phyloP scores from a whole-genome alignment of 129 eudicot genomes.

The Artemisia annua region DNA sequence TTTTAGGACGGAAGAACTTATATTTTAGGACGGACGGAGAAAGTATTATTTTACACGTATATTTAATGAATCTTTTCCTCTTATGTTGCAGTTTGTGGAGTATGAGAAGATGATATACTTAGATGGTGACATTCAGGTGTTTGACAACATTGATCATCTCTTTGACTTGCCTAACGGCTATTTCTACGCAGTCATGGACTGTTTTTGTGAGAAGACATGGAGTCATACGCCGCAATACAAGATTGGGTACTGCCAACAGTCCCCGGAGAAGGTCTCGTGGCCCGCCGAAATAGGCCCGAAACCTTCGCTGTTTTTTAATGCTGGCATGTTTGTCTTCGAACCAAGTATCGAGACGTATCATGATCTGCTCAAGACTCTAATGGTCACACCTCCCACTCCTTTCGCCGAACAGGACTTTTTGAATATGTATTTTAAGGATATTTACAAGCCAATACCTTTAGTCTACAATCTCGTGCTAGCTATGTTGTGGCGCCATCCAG shows the following conservation, averaged over 20 bases:
- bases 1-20: no score
- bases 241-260: constrained; percentile 87
- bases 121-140: constrained; percentile 86
- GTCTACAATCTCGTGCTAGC: constrained; percentile 79
- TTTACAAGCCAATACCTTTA: constrained; percentile 58
- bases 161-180: constrained; percentile 66
- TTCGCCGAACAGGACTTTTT: constrained; percentile 91
- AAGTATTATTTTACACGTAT: constrained; percentile 17
- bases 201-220: constrained; percentile 89
- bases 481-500: constrained; percentile 83
- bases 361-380: constrained; percentile 48
- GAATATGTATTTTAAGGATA: constrained; percentile 67
- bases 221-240: constrained; percentile 66
- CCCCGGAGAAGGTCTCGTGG: constrained; percentile 68
- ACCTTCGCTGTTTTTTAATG: constrained; percentile 66
- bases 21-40: no score
- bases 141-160: constrained; percentile 70
- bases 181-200: constrained; percentile 81
- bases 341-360: constrained; percentile 46
- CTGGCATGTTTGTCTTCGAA: constrained; percentile 84
- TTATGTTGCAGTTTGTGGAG: constrained; percentile 62
- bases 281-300: constrained; percentile 61
- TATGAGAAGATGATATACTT: constrained; percentile 79
- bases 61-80: neutral
- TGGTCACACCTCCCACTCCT: constrained; percentile 70